A percentile compares a stretch with the other conserved stretches of the same genome.
phyloP scores from a whole-genome alignment of 768 basidiomycete species.

The Cystobasidium onofrii region DNA sequence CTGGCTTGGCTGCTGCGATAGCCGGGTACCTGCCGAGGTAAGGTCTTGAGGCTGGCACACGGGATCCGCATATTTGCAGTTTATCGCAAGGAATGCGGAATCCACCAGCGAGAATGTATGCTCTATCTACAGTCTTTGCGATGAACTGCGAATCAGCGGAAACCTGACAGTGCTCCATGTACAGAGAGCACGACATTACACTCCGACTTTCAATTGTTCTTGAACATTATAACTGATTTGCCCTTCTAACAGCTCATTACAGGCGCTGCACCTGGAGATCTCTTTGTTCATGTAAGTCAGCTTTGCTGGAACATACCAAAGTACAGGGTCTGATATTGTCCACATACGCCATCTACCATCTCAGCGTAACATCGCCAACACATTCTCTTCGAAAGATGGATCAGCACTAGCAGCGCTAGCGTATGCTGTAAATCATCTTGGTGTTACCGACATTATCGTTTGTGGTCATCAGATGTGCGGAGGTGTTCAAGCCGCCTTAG shows the following conservation, averaged over 20 bases:
- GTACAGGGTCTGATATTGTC: background rate
- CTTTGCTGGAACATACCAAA: background rate
- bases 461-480: slow-evolving; percentile 34
- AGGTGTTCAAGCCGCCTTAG: slow-evolving; percentile 33
- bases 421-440: slow-evolving; percentile 41
- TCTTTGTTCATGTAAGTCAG: slow-evolving; percentile 42
- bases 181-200: no score
- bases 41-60: no score
- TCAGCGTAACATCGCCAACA: slow-evolving; percentile 41
- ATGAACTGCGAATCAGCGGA: no score
- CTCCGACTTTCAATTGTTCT: no score
- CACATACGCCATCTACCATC: background rate
- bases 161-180: no score
- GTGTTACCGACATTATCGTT: slow-evolving; percentile 41
- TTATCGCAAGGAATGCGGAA: background rate
- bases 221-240: background rate
- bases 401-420: slow-evolving; percentile 39
- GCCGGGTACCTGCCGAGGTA: slow-evolving; percentile 40
- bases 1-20: slow-evolving; percentile 42
- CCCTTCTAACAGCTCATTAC: slow-evolving; percentile 30
- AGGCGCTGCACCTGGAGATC: slow-evolving; percentile 41
- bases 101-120: no score
- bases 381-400: slow-evolving; percentile 38
- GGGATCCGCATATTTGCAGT: background rate
- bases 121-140: no score